Percentiles rank a stretch among this genome's conserved stretches.
These are phyloP conservation scores for Monosporozyma yasuniensis DNA, from an alignment of 805 yeast species.

Conservation along the genomic window DNA sequence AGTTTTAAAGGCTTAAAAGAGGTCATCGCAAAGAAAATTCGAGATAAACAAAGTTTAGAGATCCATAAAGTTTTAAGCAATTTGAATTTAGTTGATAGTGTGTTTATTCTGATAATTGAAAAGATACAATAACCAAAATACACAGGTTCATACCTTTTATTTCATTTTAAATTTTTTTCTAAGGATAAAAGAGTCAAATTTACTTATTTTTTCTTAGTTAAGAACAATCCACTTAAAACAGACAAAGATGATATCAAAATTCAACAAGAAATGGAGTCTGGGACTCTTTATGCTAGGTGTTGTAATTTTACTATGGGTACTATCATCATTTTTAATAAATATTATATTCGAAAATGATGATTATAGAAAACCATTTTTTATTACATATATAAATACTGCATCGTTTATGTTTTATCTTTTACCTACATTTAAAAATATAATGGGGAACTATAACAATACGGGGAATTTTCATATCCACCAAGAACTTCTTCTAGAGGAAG, in stretches of 20 bases:
- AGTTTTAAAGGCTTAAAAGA: background rate
- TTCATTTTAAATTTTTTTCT: background rate
- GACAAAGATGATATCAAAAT: slow-evolving; percentile 5
- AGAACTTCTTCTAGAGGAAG: slow-evolving; percentile 27
- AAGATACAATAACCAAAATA: background rate
- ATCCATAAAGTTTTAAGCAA: background rate
- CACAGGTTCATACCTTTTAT: background rate
- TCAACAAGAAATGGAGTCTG: slow-evolving; percentile 48
- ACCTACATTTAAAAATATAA: slow-evolving; percentile 38
- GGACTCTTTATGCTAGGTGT: slow-evolving; percentile 66
- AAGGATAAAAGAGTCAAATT: background rate
- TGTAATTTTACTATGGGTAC: slow-evolving; percentile 85
- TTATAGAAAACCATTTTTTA: slow-evolving; percentile 83
- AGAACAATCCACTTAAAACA: background rate
- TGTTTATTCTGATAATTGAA: background rate
- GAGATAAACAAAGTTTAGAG: background rate
- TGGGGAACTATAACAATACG: slow-evolving; percentile 21
- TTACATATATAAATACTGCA: slow-evolving; percentile 86
- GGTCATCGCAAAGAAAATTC: background rate
- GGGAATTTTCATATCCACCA: slow-evolving; percentile 24
- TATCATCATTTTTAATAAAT: slow-evolving; percentile 78
- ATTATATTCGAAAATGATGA: slow-evolving; percentile 57
- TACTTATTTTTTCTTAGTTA: background rate
- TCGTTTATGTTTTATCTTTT: slow-evolving; percentile 71
- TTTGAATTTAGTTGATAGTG: background rate